Conservation (phyloP, 257 asterid genomes). For the Misopates orontium region DNA sequence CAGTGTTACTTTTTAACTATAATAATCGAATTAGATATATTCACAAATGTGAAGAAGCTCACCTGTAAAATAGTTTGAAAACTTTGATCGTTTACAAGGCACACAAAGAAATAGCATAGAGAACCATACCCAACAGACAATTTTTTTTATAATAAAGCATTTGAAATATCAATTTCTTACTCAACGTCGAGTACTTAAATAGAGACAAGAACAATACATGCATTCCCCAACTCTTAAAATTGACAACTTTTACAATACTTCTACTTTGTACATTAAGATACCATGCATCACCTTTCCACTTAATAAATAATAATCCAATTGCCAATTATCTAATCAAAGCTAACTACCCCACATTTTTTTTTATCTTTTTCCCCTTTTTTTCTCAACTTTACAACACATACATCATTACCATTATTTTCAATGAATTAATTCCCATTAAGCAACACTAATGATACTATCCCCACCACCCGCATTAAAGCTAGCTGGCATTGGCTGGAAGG, state of each 20-base stretch:
- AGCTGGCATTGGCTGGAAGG: constrained; percentile 60
- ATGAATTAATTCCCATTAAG: constrained; percentile 48
- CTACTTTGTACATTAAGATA: constrained; percentile 36
- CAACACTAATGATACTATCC: constrained; percentile 88
- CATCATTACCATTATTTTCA: constrained; percentile 33
- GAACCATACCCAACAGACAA: too few species aligned
- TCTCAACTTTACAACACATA: constrained; percentile 45
- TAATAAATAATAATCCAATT: constrained; percentile 28
- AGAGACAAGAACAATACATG: constrained; percentile 29
- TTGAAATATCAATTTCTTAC: not conserved
- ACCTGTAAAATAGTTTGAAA: too few species aligned
- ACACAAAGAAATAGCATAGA: too few species aligned
- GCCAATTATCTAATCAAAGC: constrained; percentile 40
- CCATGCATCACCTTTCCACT: constrained; percentile 31
- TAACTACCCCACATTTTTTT: constrained; percentile 31
- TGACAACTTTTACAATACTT: constrained; percentile 35
- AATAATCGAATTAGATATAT: too few species aligned
- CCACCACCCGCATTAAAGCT: constrained; percentile 75
- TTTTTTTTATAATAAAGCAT: too few species aligned
- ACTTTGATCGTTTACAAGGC: too few species aligned
- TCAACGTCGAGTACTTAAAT: constrained; percentile 21
- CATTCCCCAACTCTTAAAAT: constrained; percentile 28
- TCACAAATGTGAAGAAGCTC: too few species aligned
- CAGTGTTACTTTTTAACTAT: too few species aligned
- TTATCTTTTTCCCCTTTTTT: not conserved